Evolutionary conservation across 164 flowering plant genomes (phyloP), one percentile per base, ranked within the genome.

Genomic region (Aristolochia californica): DNA sequence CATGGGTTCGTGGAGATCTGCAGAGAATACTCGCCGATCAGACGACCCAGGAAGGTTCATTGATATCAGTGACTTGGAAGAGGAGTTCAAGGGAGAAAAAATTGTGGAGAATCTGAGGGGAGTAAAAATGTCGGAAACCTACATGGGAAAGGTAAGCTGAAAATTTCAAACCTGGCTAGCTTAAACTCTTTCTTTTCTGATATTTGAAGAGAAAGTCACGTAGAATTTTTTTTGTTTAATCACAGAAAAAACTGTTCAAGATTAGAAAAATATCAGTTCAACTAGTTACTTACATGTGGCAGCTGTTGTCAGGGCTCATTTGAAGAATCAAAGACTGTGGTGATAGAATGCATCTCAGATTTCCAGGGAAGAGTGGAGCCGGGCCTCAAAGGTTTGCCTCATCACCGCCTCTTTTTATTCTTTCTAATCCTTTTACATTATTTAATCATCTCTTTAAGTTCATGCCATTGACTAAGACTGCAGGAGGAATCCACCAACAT

Each of bases 81-180:
- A 65, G 50, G 74, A 66, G 13, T 69, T 75, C 61, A 72, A 69
- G 65, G 38, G 71, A 34, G 76, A 67, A 44, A 83, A 66, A 43
- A 65, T 66, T 69, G 74, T 68, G 10, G 90, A 88, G 71, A 82
- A 82, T 54, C 67, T 88, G 66, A 69, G 88, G 75, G 82, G 90
- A 74, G 80, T 83, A 0, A 87, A 84, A 50, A 82, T 83, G 85
- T 82, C 91, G 13, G 59, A 63, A 63, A 71, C 77, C n/a, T 82
- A 82, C 62, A 71, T 79, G 5, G 80, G 76, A 53, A 72, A 74
- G 89, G 91, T 85, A 75, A 50, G 43, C 22, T 22, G 25, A 34
- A 62, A 45, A 17, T 16, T 18, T 23, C 0, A 8, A 14, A 45
- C 13, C 48, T 16, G 14, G 14, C n/a, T n/a, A n/a, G n/a, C n/a